phyloP scores from a whole-genome alignment of 2,329 filamentous ascomycete genomes.

The Lojkania enalia region DNA sequence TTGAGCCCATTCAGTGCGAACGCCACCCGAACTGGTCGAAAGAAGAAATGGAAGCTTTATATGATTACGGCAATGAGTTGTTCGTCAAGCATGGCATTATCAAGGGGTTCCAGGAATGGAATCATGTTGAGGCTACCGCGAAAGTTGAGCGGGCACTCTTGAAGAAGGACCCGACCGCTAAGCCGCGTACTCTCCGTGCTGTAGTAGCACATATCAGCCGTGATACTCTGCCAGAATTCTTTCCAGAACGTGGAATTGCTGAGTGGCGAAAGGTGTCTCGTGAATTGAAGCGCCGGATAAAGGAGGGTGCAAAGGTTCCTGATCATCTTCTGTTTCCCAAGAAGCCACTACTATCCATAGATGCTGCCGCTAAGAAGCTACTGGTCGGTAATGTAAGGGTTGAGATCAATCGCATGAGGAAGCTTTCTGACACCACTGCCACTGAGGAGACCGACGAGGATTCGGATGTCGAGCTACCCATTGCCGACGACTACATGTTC shows the following conservation, averaged over 20 bases:
- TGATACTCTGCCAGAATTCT: background rate
- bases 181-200: background rate
- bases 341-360: too few species aligned
- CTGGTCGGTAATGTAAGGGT: too few species aligned
- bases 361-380: too few species aligned
- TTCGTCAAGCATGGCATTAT: background rate
- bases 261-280: too few species aligned
- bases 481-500: too few species aligned
- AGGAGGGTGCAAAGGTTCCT: too few species aligned
- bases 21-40: background rate
- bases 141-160: background rate
- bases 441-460: too few species aligned
- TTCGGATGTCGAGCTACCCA: too few species aligned
- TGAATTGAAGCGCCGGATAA: too few species aligned
- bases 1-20: background rate
- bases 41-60: background rate
- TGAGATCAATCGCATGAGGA: too few species aligned
- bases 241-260: background rate
- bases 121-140: background rate
- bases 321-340: too few species aligned
- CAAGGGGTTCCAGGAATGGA: background rate
- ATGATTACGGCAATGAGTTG: background rate
- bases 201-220: background rate
- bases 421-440: too few species aligned
- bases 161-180: background rate